Base-by-base conservation (phyloP, 2,329 filamentous ascomycete species). In the Pseudocercospora pini-densiflorae region DNA sequence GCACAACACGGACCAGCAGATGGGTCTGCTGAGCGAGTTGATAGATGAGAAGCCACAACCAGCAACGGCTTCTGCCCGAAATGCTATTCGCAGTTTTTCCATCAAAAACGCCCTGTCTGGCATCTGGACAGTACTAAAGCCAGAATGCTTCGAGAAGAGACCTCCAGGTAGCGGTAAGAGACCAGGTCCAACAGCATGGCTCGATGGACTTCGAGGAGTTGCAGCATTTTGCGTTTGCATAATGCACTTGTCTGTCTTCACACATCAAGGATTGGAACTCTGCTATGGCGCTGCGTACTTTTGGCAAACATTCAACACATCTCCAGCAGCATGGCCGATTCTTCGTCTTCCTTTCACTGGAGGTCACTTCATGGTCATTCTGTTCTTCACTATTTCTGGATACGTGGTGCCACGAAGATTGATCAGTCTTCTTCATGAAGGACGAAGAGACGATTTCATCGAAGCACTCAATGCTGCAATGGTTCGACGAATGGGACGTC, bases 161-260 rank as follows among this genome's bases (percentile, higher is more conserved):
- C 49, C 59, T 23, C 59, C 58, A 49, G 63, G 49, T 7, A 58
- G 62, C 36, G 64, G 61, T 33, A 64, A 68, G n/a, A 66, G 65
- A 29, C 36, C 55, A 5, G 68, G 66, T 6, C 53, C 66, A 21
- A 89, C 87, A 2, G 86, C 86, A 29, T 88, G 86, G 70, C 81
- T 89, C 14, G 89, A 91, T 71, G 89, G 89, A 14, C 79, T 91
- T 14, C 81, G 89, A 69, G 89, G 89, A 2, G 89, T 90, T 67
- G 88, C 88, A 9, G 87, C 89, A 3, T 82, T 91, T 36, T 74
- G 89, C 21, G 89, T 91, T 16, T 90, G 89, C 75, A 81, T 85
- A 70, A 86, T 89, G 68, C 87, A 90, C 76, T 82, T 89, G 75
- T 77, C 84, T 68, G 70, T 76, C 5, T 88, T 86, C 85, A 83